Evolutionary conservation across 805 yeast genomes (phyloP).

Genomic region (Ogataea sp.): DNA sequence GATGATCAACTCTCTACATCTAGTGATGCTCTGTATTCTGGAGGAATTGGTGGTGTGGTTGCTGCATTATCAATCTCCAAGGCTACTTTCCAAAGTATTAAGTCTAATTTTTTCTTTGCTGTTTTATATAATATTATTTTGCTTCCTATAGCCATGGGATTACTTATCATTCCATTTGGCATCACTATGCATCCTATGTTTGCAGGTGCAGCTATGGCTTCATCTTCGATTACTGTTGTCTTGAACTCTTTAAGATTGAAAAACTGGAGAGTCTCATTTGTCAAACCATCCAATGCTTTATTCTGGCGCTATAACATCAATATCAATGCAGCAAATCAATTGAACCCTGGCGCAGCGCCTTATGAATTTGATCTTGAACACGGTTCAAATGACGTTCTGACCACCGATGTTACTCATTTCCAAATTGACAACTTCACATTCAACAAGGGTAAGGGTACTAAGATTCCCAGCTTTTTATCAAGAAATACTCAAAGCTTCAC

Average conservation of each 20-base stretch:
- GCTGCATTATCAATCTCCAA: conserved; percentile 62
- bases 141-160: conserved; percentile 93
- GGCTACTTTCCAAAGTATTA: conserved; percentile 65
- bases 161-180: conserved; percentile 67
- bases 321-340: not conserved
- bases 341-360: not conserved
- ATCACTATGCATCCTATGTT: conserved; percentile 76
- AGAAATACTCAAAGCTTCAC: not conserved
- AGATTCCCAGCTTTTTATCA: not conserved
- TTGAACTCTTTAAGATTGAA: conserved; percentile 67
- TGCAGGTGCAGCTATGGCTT: conserved; percentile 91
- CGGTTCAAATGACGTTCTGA: not conserved
- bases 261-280: conserved; percentile 42
- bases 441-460: not conserved
- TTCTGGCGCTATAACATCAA: not conserved
- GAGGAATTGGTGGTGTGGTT: conserved; percentile 38
- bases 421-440: not conserved
- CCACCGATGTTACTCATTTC: not conserved
- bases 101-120: conserved; percentile 83
- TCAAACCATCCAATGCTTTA: not conserved
- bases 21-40: not conserved
- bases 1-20: conserved; percentile 11
- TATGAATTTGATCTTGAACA: not conserved
- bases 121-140: conserved; percentile 73
- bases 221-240: conserved; percentile 86